Evolutionary conservation across 805 yeast genomes (phyloP).

Genomic region (Dipodascus geniculatus): DNA sequence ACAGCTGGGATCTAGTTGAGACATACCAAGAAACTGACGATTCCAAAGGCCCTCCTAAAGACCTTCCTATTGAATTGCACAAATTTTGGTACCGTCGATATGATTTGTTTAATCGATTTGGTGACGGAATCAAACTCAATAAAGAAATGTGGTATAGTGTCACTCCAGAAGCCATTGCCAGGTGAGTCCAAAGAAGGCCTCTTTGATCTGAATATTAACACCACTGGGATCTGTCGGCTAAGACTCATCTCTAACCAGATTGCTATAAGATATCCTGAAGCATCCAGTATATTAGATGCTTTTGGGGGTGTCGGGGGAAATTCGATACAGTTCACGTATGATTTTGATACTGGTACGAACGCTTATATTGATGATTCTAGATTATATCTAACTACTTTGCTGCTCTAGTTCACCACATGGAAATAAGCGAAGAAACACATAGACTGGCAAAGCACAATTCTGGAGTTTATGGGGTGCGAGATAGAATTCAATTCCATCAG

Average conservation of each 20-base stretch:
- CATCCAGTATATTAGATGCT: constrained; percentile 40
- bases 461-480: constrained; percentile 44
- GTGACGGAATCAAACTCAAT: constrained; percentile 58
- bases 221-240: neutral
- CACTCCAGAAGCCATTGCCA: constrained; percentile 73
- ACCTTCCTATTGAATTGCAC: neutral
- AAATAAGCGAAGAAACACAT: constrained; percentile 14
- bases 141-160: constrained; percentile 78
- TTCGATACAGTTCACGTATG: constrained; percentile 53
- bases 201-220: neutral
- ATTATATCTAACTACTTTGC: no score
- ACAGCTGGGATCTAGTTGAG: no score
- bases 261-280: constrained; percentile 11
- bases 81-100: constrained; percentile 33
- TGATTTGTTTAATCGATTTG: constrained; percentile 47
- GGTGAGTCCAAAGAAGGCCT: neutral
- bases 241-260: constrained; percentile 20
- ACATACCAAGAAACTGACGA: neutral
- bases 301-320: constrained; percentile 90
- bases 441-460: constrained; percentile 39
- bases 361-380: no score
- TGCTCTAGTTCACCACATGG: constrained; percentile 13
- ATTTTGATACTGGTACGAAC: constrained; percentile 22
- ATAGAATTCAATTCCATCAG: constrained; percentile 34
- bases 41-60: neutral